Evolutionary conservation across 2,329 filamentous ascomycete species (phyloP).

Genomic region (Xylaria sp.): DNA sequence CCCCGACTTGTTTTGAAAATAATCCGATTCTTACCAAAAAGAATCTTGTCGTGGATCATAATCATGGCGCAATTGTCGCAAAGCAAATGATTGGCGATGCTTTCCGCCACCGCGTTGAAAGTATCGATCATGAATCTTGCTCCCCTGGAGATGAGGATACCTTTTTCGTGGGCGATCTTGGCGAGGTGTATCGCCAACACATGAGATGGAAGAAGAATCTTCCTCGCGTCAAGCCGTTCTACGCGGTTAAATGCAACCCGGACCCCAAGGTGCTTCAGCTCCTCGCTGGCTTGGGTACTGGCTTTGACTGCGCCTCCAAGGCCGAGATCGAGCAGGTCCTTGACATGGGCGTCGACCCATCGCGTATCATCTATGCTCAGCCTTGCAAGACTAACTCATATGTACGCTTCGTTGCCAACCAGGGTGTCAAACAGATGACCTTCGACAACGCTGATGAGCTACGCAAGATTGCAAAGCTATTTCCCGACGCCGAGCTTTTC

Average conservation of each 20-base stretch:
- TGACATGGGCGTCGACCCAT: conserved; percentile 78
- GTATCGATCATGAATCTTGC: conserved; percentile 85
- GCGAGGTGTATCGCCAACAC: conserved; percentile 98
- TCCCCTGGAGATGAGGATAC: conserved; percentile 94
- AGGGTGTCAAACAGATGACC: conserved; percentile 96
- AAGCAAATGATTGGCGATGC: conserved; percentile 87
- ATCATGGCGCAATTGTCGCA: conserved; percentile 57
- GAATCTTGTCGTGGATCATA: conserved; percentile 46
- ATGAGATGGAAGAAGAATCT: conserved; percentile 97
- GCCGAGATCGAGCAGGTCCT: conserved; percentile 93
- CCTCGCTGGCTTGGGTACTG: conserved; percentile 84
- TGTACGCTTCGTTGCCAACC: conserved; percentile 83
- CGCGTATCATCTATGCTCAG: conserved; percentile 97
- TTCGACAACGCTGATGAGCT: conserved; percentile 99
- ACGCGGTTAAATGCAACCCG: conserved; percentile 99
- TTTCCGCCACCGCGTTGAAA: conserved; percentile 82
- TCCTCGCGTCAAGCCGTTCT: conserved; percentile 92
- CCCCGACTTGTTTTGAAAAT: conserved; percentile 56
- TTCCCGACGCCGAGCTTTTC: conserved; percentile 86
- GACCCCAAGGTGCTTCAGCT: conserved; percentile 88
- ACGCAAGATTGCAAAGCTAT: conserved; percentile 95
- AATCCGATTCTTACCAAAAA: conserved; percentile 48
- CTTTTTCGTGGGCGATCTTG: conserved; percentile 97
- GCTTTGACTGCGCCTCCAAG: conserved; percentile 99
- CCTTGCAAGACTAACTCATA: conserved; percentile 99